Evolutionary conservation across 139 green algal species (phyloP), one percentile per base, ranked within the genome.

Genomic region (Closterium sp.): DNA sequence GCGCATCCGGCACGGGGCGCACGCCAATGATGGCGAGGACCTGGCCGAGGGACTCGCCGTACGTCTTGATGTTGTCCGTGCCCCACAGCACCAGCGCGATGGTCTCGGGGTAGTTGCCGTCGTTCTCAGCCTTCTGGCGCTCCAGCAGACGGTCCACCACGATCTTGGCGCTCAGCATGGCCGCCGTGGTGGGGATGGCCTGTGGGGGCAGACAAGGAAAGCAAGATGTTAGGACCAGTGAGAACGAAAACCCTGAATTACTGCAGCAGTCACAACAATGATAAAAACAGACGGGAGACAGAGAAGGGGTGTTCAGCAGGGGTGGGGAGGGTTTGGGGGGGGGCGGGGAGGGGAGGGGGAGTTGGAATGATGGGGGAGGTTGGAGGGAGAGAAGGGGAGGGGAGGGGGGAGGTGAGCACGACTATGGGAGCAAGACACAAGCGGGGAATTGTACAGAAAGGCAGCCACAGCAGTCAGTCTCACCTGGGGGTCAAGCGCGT

Each of bases 61-160:
- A 99, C 29, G 98, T 99, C 97, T 99, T 99, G 96, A 99, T 99
- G 97, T 99, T 99, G 96, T 99, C 98, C n/a, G 98, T 99, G 89
- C 98, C 98, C 98, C 98, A 99, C 90, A 99, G 96, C 87, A 99
- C 98, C 70, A 99, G 97, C 1, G 98, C 98, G 86, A 99, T 98
- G 50, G 96, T 97, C 96, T 99, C 98, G 5, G 98, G 98, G 93
- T 97, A 99, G 91, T 97, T 97, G 93, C 97, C 97, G 85, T 96
- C 97, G 94, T 98, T 98, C 92, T 99, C 97, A 62, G 95, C 89
- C 19, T 95, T 95, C 96, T 99, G 97, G 62, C 97, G 96, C 93
- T 99, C 97, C 89, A 99, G 95, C 92, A 99, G 95, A 42, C 97
- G 96, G n/a, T 99, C 97, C 86, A 99, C 97, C 13, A 99, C 97